Base-by-base conservation (phyloP, 2,329 filamentous ascomycete species). In the Phialophora macrospora region DNA sequence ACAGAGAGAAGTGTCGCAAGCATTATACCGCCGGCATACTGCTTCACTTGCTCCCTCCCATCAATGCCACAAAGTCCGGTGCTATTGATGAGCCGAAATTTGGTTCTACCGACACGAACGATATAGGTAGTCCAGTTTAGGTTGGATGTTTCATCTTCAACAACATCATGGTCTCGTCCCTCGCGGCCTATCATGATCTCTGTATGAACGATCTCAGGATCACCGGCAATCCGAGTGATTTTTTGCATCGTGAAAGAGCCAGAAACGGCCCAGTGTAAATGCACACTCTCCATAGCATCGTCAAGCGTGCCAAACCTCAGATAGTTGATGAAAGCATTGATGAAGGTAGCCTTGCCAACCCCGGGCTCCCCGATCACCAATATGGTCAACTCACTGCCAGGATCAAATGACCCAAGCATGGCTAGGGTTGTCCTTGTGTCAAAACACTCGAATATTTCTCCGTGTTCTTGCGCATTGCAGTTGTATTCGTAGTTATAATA, bases 271-370 rank as follows among this genome's bases (percentile, higher is more conserved):
- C 68, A 78, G n/a, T 76, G 72, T 5, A 80, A 68, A 11, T 8
- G 30, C 14, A 70, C 60, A 14, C 65, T 44, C n/a, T 67, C 49
- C 48, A 77, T 70, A 0, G 80, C 81, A 2, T 81, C 77, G 7
- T 80, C 76, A 0, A 83, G 72, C 0, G 74, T 54, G 34, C 26
- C 30, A 56, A 75, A 79, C 0, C 69, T 72, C 3, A 83, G 64
- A 62, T 83, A 83, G 65, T 83, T 83, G 68, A 80, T 69, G 38
- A 83, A 81, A 0, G 80, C 77, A 55, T 83, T 84, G 71, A 83
- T 82, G 49, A 78, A 83, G 0, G 81, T 83, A 1, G 79, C 81
- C 60, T 84, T 83, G 0, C 82, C 81, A 0, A 82, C 81, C 0
- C 81, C 82, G 0, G 81, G 81, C 68, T 83, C 80, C 0, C 81